These are phyloP conservation scores for Saussurea involucrata DNA, from an alignment of 129 eudicot genomes.

Conservation along the genomic window DNA sequence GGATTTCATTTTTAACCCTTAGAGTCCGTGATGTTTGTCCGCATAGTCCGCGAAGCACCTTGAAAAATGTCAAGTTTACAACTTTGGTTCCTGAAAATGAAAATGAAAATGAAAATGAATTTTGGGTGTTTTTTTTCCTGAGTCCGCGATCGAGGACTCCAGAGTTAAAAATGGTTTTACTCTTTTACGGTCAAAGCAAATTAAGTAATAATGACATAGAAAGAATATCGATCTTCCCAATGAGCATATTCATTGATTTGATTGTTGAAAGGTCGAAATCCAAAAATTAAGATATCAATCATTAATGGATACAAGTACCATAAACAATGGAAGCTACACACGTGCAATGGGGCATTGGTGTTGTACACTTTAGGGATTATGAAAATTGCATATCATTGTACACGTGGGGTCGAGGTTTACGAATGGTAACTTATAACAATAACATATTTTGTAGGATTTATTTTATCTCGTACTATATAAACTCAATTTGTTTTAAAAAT, in stretches of 20 bases:
- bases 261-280: neutral
- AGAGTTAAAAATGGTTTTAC: neutral
- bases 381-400: neutral
- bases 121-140: too few relatives aligned
- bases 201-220: neutral
- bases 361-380: neutral
- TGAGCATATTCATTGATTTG: neutral
- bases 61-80: too few relatives aligned
- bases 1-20: too few relatives aligned
- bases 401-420: neutral
- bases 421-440: neutral
- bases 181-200: neutral
- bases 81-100: too few relatives aligned
- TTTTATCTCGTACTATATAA: neutral
- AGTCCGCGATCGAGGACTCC: too few relatives aligned
- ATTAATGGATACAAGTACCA: conserved; percentile 1
- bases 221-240: neutral
- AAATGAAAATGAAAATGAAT: too few relatives aligned
- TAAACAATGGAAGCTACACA: conserved; percentile 6
- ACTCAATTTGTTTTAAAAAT: neutral
- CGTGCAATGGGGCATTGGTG: conserved; percentile 3
- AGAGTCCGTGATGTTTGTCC: too few relatives aligned
- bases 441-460: neutral
- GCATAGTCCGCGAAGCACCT: too few relatives aligned
- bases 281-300: neutral